A percentile compares a stretch with the other conserved stretches of the same genome.
These are phyloP conservation scores for Vitellaria paradoxa DNA, from an alignment of 179 eudicot species.

Conservation along the genomic window DNA sequence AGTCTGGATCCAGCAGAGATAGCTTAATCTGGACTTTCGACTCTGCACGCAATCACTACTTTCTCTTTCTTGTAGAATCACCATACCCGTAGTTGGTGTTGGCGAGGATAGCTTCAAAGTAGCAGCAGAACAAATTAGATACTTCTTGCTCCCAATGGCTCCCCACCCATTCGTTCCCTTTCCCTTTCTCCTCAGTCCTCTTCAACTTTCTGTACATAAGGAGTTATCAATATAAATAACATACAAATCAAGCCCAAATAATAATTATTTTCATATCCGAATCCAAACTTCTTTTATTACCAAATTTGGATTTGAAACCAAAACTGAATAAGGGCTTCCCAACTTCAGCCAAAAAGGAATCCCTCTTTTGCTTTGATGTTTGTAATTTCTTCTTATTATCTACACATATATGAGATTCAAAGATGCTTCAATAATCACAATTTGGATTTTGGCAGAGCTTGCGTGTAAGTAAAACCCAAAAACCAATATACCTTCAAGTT, in stretches of 20 bases:
- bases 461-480: not conserved
- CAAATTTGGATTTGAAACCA: not conserved
- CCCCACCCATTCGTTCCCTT: not conserved
- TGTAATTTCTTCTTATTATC: slow-evolving; percentile 22
- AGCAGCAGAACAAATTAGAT: too few relatives aligned
- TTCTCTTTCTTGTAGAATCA: too few relatives aligned
- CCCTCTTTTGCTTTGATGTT: slow-evolving; percentile 23
- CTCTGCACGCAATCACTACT: too few relatives aligned
- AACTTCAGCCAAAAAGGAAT: slow-evolving; percentile 18
- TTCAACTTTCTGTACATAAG: not conserved
- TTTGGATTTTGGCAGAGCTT: not conserved
- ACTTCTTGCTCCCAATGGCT: not conserved
- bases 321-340: not conserved
- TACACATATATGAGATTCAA: not conserved
- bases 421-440: not conserved
- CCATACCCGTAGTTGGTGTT: too few relatives aligned
- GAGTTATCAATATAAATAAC: not conserved
- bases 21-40: too few relatives aligned
- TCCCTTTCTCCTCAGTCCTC: not conserved
- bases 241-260: not conserved
- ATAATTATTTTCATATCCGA: not conserved
- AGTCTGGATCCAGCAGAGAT: too few relatives aligned
- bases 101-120: too few relatives aligned
- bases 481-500: not conserved
- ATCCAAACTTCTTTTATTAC: not conserved